Conservation (phyloP, 495 filamentous ascomycete genomes). For the Neurospora sp. region DNA sequence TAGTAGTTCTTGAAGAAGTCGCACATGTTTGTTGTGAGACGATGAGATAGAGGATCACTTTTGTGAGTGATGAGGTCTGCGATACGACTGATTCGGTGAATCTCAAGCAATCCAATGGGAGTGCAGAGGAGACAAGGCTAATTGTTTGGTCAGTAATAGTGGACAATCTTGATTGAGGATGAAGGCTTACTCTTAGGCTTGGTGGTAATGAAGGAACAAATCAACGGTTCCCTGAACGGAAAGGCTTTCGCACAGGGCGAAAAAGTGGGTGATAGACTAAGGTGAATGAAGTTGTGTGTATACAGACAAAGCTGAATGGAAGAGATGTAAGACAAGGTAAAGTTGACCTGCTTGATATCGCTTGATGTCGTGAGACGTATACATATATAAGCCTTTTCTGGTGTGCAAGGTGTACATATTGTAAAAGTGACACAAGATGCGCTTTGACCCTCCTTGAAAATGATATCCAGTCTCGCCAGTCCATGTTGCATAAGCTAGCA, state of each 20-base stretch:
- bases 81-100: background rate
- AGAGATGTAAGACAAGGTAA: background rate
- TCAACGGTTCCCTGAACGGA: background rate
- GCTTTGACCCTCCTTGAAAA: background rate
- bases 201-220: background rate
- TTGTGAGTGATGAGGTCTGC: background rate
- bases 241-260: background rate
- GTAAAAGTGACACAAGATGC: background rate
- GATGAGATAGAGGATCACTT: no score
- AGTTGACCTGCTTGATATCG: background rate
- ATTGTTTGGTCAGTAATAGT: background rate
- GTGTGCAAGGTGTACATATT: background rate
- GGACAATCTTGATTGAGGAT: background rate
- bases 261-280: background rate
- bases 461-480: background rate
- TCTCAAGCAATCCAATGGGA: background rate
- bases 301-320: background rate
- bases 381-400: background rate
- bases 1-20: slow-evolving; percentile 69
- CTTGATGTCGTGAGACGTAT: background rate
- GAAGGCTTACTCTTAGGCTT: slow-evolving; percentile 1
- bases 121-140: background rate
- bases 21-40: slow-evolving; percentile 48
- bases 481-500: background rate
- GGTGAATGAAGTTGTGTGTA: background rate